Evolutionary conservation across 2,329 filamentous ascomycete genomes (phyloP).

Genomic region (Diaporthe ilicicola): DNA sequence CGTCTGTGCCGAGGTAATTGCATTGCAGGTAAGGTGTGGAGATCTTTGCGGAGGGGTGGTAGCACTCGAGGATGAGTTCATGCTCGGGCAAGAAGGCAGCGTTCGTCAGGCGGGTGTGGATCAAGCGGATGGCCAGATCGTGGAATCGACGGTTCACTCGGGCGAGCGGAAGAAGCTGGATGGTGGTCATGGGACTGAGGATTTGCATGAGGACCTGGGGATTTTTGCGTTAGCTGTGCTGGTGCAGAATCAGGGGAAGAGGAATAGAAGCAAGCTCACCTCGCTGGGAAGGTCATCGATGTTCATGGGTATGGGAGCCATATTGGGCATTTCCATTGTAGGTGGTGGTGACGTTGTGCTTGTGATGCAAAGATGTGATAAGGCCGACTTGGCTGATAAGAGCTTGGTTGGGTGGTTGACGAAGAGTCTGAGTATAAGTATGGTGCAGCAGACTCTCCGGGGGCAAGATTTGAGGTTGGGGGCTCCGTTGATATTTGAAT

Average conservation of each 20-base stretch:
- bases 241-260: neutral
- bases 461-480: conserved; percentile 25
- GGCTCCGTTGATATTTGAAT: conserved; percentile 18
- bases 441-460: conserved; percentile 30
- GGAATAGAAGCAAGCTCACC: conserved; percentile 15
- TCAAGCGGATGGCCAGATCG: conserved; percentile 39
- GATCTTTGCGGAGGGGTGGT: conserved; percentile 74
- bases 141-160: conserved; percentile 43
- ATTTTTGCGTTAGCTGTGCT: conserved; percentile 15
- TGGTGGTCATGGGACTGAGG: conserved; percentile 40
- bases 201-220: conserved; percentile 44
- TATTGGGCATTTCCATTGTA: conserved; percentile 22
- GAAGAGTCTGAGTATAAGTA: conserved; percentile 26
- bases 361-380: conserved; percentile 6
- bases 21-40: conserved; percentile 75
- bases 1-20: conserved; percentile 70
- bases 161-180: conserved; percentile 39
- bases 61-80: conserved; percentile 80
- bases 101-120: conserved; percentile 45
- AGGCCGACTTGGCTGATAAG: conserved; percentile 14
- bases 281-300: conserved; percentile 33
- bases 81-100: conserved; percentile 68
- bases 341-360: neutral
- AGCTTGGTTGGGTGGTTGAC: conserved; percentile 13
- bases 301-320: conserved; percentile 29